Conservation (phyloP, 805 yeast genomes). For the Candida tallmaniae region DNA sequence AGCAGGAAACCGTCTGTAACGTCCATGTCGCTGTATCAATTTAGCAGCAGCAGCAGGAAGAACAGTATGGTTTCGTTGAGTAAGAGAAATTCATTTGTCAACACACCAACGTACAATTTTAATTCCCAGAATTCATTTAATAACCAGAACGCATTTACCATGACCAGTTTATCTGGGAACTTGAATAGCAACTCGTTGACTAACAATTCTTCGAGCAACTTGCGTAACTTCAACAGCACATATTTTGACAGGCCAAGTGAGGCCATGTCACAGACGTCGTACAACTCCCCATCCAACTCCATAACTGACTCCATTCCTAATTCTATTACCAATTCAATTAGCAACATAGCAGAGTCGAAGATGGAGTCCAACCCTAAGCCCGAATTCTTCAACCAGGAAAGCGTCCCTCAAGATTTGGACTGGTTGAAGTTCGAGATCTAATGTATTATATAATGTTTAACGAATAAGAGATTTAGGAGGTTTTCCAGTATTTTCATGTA, state of each 20-base stretch:
- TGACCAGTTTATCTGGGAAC: too few species aligned
- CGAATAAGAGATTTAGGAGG: constrained; percentile 4
- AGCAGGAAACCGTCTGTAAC: constrained; percentile 12
- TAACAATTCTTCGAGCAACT: constrained; percentile 17
- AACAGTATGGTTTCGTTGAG: constrained; percentile 9
- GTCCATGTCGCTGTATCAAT: constrained; percentile 10
- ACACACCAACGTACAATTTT: constrained; percentile 3
- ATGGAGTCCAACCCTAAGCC: constrained; percentile 7
- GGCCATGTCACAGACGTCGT: not conserved
- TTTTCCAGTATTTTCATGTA: too few species aligned
- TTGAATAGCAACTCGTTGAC: too few species aligned
- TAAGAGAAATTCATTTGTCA: constrained; percentile 12
- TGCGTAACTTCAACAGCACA: constrained; percentile 19
- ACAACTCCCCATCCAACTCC: too few species aligned
- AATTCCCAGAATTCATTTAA: constrained; percentile 16
- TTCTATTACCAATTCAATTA: too few species aligned
- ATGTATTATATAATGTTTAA: constrained; percentile 11
- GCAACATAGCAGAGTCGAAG: constrained; percentile 8
- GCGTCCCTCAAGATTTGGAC: constrained; percentile 17
- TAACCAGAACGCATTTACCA: too few species aligned
- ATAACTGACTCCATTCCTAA: too few species aligned
- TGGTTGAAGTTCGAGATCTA: constrained; percentile 24
- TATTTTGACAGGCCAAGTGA: constrained; percentile 17
- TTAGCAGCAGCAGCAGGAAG: constrained; percentile 7
- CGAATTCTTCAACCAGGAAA: constrained; percentile 8